Evolutionary conservation across 805 yeast species (phyloP), one percentile per base, ranked within the genome.

Genomic region (Suhomyces sp.): DNA sequence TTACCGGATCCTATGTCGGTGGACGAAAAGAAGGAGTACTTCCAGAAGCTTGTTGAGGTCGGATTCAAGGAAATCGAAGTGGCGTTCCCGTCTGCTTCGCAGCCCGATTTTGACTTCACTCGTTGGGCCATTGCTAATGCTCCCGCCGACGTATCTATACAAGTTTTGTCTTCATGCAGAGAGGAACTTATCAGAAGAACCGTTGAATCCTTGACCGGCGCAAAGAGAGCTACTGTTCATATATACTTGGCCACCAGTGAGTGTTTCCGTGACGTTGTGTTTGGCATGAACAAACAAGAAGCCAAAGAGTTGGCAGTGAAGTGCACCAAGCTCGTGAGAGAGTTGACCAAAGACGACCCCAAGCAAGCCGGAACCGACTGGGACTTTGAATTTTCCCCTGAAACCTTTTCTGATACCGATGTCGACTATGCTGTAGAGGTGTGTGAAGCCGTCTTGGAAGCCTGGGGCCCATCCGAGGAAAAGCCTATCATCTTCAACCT

Each of bases 31-130:
- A 84, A 84, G 63, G 81, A 76, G 51, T 88, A 85, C 70, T 87
- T 87, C 67, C 72, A 80, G 51, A 85, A 86, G 66, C 74, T 88
- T 42, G 79, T 87, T 13, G 87, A 85, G 26, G 70, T 87, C 41
- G 96, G 96, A 0, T 88, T 85, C 71, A 88, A 88, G 66, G 94
- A 88, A 68, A 88, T 88, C 54, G 94, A 88, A 68, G 94, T 88
- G 19, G 83, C 91, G 0, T 88, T 88, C 69, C 94, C 94, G 5
- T 78, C 88, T 15, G 94, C 94, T 3, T 83, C 90, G 3, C 92
- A 87, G 66, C 78, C 82, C 27, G 94, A 88, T 69, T 88, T 87
- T 62, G 93, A 88, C 63, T 88, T 88, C 70, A 88, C 94, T 33
- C 76, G 89, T 48, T 84, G 76, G 63, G 90, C 91, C 35, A 84